These are phyloP conservation scores for Aspergillus pseudoglaucus DNA, from an alignment of 2,329 filamentous ascomycete genomes.

Conservation along the genomic window DNA sequence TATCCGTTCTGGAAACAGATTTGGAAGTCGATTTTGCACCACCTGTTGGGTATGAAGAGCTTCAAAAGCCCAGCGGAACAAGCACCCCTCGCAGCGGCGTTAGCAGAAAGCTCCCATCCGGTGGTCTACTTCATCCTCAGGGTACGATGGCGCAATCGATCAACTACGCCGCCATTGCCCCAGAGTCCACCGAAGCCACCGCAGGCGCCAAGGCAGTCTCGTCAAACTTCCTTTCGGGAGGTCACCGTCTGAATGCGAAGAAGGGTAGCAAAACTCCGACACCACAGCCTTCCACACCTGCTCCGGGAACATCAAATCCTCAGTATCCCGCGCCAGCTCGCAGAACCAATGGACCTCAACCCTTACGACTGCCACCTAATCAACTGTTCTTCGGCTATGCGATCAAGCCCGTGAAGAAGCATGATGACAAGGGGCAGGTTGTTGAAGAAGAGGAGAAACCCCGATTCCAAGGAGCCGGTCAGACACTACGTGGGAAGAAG, in stretches of 20 bases:
- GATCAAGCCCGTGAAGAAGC: conserved; percentile 77
- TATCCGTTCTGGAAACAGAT: conserved; percentile 94
- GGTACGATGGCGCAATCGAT: conserved; percentile 98
- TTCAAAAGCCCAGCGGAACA: conserved; percentile 70
- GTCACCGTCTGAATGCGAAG: conserved; percentile 76
- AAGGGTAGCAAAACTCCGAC: conserved; percentile 70
- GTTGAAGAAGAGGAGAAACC: conserved; percentile 57
- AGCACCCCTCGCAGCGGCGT: conserved; percentile 70
- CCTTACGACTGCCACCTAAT: conserved; percentile 74
- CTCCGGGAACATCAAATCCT: conserved; percentile 50
- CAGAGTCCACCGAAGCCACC: conserved; percentile 61
- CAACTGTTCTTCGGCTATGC: conserved; percentile 97
- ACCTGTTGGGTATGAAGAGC: conserved; percentile 90
- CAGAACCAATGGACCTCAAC: conserved; percentile 72
- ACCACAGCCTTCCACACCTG: conserved; percentile 67
- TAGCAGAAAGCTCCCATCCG: conserved; percentile 56
- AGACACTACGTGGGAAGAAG: conserved; percentile 71
- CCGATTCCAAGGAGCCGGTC: conserved; percentile 77
- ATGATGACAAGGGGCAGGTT: conserved; percentile 59
- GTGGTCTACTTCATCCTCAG: conserved; percentile 72
- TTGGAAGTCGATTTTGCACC: conserved; percentile 93
- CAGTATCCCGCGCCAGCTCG: conserved; percentile 39
- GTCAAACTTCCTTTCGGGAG: conserved; percentile 72
- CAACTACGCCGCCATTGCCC: conserved; percentile 87
- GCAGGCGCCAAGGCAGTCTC: conserved; percentile 57